A percentile compares a stretch with the other conserved stretches of the same genome.
Conservation (phyloP, 345 rosid species). For the Punica granatum region DNA sequence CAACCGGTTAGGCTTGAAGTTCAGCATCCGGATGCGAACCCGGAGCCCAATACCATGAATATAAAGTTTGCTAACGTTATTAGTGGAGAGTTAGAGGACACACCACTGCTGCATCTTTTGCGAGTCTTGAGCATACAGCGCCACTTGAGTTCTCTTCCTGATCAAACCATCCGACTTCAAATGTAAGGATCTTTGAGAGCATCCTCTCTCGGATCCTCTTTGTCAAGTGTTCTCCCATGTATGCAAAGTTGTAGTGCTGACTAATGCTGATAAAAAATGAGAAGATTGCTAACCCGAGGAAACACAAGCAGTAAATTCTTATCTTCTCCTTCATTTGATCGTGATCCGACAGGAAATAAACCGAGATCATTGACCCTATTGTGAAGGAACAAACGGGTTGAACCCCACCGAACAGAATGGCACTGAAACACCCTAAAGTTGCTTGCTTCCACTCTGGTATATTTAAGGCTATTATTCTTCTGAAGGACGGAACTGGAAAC, state of each 20-base stretch:
- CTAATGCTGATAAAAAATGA: constrained; percentile 37
- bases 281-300: constrained; percentile 35
- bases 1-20: too few relatives aligned
- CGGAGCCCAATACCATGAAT: too few relatives aligned
- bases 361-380: constrained; percentile 45
- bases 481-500: constrained; percentile 35
- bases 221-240: constrained; percentile 58
- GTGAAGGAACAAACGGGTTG: constrained; percentile 48
- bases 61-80: too few relatives aligned
- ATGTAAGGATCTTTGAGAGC: constrained; percentile 57
- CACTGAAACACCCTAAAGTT: constrained; percentile 42
- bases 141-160: constrained; percentile 61
- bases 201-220: constrained; percentile 61
- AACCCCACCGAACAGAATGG: constrained; percentile 52
- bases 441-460: constrained; percentile 67
- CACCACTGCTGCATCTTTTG: constrained; percentile 66
- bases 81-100: too few relatives aligned
- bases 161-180: constrained; percentile 75
- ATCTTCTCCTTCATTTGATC: constrained; percentile 46
- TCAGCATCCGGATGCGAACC: too few relatives aligned
- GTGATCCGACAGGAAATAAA: constrained; percentile 37
- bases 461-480: constrained; percentile 50
- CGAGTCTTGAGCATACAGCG: constrained; percentile 53
- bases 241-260: constrained; percentile 59
- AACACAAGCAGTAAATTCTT: constrained; percentile 35